Base-by-base conservation (phyloP, 73 alveolate genomes). In the Paramecium pentaurelia region DNA sequence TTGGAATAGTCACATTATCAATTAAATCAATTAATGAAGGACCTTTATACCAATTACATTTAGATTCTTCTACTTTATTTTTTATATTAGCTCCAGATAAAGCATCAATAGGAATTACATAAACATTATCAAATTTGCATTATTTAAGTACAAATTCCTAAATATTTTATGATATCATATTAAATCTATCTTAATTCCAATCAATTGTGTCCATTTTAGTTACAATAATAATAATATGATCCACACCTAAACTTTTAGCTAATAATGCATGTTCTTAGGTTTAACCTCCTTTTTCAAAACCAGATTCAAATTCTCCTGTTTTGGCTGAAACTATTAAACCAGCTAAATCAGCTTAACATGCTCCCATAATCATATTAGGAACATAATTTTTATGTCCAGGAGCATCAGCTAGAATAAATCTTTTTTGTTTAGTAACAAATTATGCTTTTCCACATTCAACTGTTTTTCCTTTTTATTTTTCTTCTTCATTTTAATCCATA, bases 321-420 rank as follows among this genome's bases (percentile, higher is more conserved):
- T 98, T 96, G 25, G 99, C 99, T 14, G 99, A 96, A 58, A 96
- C 93, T 32, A 97, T 97, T n/a, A 97, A 91, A 30, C 95, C 97
- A 42, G 99, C 99, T 73, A 97, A 95, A 84, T 99, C 99, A 47
- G 99, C 99, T 92, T 98, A 98, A 18, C 99, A 98, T 3, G 99
- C 99, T 36, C 99, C 99, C 88, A 95, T 96, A 87, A 99, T 97
- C 99, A 98, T 97, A 90, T 99, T 99, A n/a, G 99, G 99, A 58
- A 99, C 99, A 86, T 98, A 99, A 88, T 98, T 98, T 94, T 99
- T 96, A 96, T 99, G 99, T 11, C 99, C 99, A 6, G 99, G 99
- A 32, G 99, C 99, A 95, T 99, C 99, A 87, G 97, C 92, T 25
- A 96, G 90, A 34, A 98, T 95, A 88, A 95, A 96, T 47, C 99